Evolutionary conservation across 148 eudicot genomes (phyloP), one percentile per base, ranked within the genome.

Genomic region (Diospyros kaki): DNA sequence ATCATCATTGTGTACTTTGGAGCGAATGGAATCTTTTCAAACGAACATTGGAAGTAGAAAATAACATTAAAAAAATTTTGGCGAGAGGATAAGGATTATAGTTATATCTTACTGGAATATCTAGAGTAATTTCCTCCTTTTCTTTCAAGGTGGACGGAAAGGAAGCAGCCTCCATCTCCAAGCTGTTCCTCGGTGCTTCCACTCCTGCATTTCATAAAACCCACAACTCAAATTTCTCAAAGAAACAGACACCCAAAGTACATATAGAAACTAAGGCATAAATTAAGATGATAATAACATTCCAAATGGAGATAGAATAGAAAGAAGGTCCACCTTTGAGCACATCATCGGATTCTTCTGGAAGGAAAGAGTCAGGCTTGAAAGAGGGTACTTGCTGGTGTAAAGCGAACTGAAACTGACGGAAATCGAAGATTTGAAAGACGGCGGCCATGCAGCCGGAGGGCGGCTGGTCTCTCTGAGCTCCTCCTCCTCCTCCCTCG

Each of bases 131-230:
- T 28, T 28, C 28, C 46, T 71, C 66, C 52, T 80, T 77, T 18
- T 81, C 81, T 67, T 77, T 79, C 73, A 74, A 46, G 66, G 75
- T 69, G 12, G 85, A 83, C 45, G 81, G 75, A 7, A 62, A 74
- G 40, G 86, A 78, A 74, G 58, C 40, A 41, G 10, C 86, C 28
- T 80, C 84, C 14, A 77, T 14, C 67, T 89, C 93, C 84, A 89
- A 83, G 77, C 97, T 91, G 56, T 91, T 91, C 62, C 97, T 85
- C 41, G 93, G 93, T 54, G 93, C 93, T 81, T 87, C 91, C 38
- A 89, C 64, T 42, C 92, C 92, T 87, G 83, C 75, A 80, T 74
- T 68, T 52, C 53, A 66, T 3, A 15, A 73, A 62, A 65, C 66
- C 40, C 52, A 56, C 15, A 48, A 48, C 4, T 48, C 54, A 3